phyloP scores from a whole-genome alignment of 305 asterid genomes.

The Salvia sclarea region DNA sequence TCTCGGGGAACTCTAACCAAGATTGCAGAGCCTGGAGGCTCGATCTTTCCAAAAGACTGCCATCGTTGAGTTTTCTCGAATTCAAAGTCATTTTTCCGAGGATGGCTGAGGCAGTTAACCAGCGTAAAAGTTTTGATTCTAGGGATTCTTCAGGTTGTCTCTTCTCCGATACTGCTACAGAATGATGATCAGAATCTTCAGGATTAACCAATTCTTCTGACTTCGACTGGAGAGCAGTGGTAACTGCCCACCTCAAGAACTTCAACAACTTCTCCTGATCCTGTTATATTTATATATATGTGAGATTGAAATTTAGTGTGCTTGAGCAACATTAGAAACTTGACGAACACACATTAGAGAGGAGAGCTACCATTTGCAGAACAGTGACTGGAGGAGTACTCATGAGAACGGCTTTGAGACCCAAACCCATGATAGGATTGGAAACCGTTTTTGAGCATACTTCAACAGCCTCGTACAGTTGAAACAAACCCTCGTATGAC shows the following conservation, averaged over 20 bases:
- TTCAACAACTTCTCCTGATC: constrained; percentile 56
- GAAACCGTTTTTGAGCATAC: constrained; percentile 42
- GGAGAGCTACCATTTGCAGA: constrained; percentile 57
- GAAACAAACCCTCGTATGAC: constrained; percentile 58
- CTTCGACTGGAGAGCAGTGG: constrained; percentile 55
- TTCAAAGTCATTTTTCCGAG: constrained; percentile 55
- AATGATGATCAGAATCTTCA: constrained; percentile 37
- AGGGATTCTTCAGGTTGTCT: constrained; percentile 52
- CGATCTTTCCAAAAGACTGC: constrained; percentile 35
- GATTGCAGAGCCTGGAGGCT: constrained; percentile 46
- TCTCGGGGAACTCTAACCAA: constrained; percentile 47
- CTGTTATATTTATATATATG: constrained; percentile 35
- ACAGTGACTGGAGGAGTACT: constrained; percentile 68
- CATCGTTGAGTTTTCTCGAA: constrained; percentile 32
- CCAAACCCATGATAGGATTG: constrained; percentile 50
- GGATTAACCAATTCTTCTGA: constrained; percentile 36
- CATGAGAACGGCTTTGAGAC: constrained; percentile 78
- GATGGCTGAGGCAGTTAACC: constrained; percentile 84
- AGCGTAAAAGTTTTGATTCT: constrained; percentile 71
- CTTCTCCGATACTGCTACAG: constrained; percentile 31
- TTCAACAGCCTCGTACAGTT: constrained; percentile 62
- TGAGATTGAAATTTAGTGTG: constrained; percentile 1
- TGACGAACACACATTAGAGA: constrained; percentile 17
- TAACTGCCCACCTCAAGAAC: constrained; percentile 70
- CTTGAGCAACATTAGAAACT: constrained; percentile 3